These are phyloP conservation scores for Pichia eremophila DNA, from an alignment of 805 yeast species.

Conservation along the genomic window DNA sequence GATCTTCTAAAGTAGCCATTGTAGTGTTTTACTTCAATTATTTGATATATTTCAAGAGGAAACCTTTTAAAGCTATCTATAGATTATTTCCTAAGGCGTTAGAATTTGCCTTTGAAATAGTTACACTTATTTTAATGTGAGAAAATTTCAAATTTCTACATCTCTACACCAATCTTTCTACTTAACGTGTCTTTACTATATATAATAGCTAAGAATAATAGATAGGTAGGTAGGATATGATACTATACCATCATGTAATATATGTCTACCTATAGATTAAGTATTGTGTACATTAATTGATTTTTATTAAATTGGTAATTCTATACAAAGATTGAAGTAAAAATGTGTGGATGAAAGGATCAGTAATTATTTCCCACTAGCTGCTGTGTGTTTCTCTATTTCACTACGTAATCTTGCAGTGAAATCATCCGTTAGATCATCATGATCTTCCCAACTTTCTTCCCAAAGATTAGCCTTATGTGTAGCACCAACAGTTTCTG, in stretches of 20 bases:
- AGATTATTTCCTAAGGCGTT: too few relatives aligned
- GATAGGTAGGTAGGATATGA: too few relatives aligned
- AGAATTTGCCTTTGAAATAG: too few relatives aligned
- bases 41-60: neutral
- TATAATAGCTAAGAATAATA: too few relatives aligned
- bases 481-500: slow-evolving; percentile 38
- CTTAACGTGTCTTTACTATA: too few relatives aligned
- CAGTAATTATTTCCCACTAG: neutral
- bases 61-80: too few relatives aligned
- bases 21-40: neutral
- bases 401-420: slow-evolving; percentile 58
- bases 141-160: neutral
- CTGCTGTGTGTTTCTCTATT: neutral
- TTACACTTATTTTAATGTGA: neutral
- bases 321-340: neutral
- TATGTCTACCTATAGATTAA: too few relatives aligned
- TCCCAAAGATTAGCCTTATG: slow-evolving; percentile 73
- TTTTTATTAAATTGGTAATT: neutral
- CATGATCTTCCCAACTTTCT: slow-evolving; percentile 97
- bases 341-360: too few relatives aligned
- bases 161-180: neutral
- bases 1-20: slow-evolving; percentile 82
- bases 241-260: too few relatives aligned
- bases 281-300: too few relatives aligned
- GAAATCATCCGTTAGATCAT: slow-evolving; percentile 76